Percentiles rank a stretch among this genome's conserved stretches.
phyloP scores from a whole-genome alignment of 345 rosid genomes.

The Crucihimalaya himalaica region DNA sequence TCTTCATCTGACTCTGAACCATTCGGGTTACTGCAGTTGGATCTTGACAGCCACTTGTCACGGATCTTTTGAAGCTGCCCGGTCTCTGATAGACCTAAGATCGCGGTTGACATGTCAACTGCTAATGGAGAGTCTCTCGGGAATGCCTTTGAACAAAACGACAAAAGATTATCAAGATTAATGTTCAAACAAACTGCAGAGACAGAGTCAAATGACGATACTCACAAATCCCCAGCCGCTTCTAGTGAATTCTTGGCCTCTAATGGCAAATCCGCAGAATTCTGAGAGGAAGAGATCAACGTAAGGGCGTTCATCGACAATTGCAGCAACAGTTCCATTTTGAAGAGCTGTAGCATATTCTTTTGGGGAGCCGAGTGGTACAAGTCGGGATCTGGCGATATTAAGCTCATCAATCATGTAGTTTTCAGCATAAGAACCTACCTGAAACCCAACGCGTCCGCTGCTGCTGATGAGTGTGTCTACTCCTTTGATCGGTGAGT shows the following conservation, averaged over 20 bases:
- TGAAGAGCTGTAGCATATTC: constrained; percentile 70
- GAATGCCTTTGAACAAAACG: constrained; percentile 56
- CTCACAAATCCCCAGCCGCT: constrained; percentile 96
- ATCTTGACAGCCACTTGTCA: constrained; percentile 64
- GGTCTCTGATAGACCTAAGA: constrained; percentile 74
- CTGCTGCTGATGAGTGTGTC: constrained; percentile 63
- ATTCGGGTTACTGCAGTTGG: constrained; percentile 46
- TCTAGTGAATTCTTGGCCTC: constrained; percentile 85
- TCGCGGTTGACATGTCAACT: constrained; percentile 85
- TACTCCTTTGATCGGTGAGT: constrained; percentile 85
- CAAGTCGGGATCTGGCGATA: constrained; percentile 73
- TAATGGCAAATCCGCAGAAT: constrained; percentile 65
- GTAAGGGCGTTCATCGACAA: constrained; percentile 80
- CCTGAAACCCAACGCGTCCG: constrained; percentile 66
- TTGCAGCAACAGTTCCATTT: constrained; percentile 76
- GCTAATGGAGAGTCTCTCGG: constrained; percentile 87
- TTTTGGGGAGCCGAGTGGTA: constrained; percentile 78
- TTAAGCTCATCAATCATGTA: constrained; percentile 73
- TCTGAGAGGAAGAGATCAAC: constrained; percentile 75
- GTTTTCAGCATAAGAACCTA: constrained; percentile 79
- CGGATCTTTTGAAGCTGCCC: constrained; percentile 81
- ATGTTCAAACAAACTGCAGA: not conserved
- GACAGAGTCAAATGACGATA: constrained; percentile 14
- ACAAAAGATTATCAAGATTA: constrained; percentile 13
- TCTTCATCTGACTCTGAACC: constrained; percentile 39